Base-by-base conservation (phyloP, 2,329 filamentous ascomycete species). In the Periconia macrospinosa region DNA sequence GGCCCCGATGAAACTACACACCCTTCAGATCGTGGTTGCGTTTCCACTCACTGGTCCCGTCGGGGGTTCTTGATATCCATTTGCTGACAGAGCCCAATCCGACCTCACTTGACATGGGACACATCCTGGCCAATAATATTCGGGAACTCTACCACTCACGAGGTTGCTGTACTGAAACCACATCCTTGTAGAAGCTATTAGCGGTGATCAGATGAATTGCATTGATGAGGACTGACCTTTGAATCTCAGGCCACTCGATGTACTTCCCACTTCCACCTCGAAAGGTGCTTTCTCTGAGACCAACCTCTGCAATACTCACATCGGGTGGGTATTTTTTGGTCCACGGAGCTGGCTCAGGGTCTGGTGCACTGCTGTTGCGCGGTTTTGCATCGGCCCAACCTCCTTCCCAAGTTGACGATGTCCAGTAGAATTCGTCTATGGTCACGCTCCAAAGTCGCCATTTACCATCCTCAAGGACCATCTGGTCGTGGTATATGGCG, bases 361-460 rank as follows among this genome's bases (percentile, higher is more conserved):
- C 52, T 15, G 62, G 59, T 41, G 47, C 53, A 14, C 47, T 57
- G 6, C 27, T 44, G 45, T 66, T 65, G 2, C 58, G 49, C 14
- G 53, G 59, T 18, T 56, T 57, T 6, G 59, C 61, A n/a, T 55
- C 60, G 5, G 61, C 52, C 61, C 64, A 67, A 10, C 64, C 65
- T 13, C 57, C 56, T 53, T 56, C 53, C 66, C 66, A 66, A 9
- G 57, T 56, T 30, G 58, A 45, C 5, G 60, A 66, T 37, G 58
- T 52, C 62, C 65, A 67, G 52, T 68, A 68, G 45, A 66, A 65
- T 43, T 66, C 64, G 37, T 68, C 65, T 23, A 67, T 66, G 0
- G 62, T 66, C 14, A 66, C 57, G 52, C 60, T 66, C 66, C 63
- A 67, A 17, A 67, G 50, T 8, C 61, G 53, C 63, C 63, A 68